phyloP scores from a whole-genome alignment of 2,329 filamentous ascomycete genomes.

The Paraphaeosphaeria sporulosa region DNA sequence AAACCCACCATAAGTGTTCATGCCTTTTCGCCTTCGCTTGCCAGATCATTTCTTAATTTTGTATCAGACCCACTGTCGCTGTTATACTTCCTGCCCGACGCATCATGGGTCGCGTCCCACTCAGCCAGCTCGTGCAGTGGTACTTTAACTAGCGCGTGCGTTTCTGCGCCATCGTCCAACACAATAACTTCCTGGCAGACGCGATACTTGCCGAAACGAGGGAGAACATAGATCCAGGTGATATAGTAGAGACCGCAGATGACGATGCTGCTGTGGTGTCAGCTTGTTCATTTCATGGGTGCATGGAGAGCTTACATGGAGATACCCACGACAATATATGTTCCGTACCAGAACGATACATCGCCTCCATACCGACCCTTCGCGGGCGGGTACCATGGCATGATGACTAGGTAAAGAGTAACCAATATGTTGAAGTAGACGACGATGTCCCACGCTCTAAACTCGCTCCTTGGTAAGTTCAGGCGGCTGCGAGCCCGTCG shows the following conservation, averaged over 20 bases:
- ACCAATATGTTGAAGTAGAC: slow-evolving; percentile 67
- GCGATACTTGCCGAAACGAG: slow-evolving; percentile 60
- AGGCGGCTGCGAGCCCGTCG: slow-evolving; percentile 62
- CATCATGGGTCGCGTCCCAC: slow-evolving; percentile 70
- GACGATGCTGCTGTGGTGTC: slow-evolving; percentile 52
- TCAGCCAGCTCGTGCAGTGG: slow-evolving; percentile 57
- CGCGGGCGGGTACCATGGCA: slow-evolving; percentile 74
- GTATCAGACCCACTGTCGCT: slow-evolving; percentile 4
- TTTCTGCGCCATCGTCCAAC: slow-evolving; percentile 58
- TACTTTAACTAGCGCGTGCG: slow-evolving; percentile 63
- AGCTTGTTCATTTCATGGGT: not conserved
- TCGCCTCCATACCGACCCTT: slow-evolving; percentile 67
- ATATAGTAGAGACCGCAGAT: slow-evolving; percentile 66
- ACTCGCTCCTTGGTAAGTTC: slow-evolving; percentile 59
- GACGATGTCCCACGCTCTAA: slow-evolving; percentile 65
- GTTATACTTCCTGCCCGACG: slow-evolving; percentile 22
- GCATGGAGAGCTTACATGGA: slow-evolving; percentile 62
- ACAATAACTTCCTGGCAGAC: slow-evolving; percentile 64
- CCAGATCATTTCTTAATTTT: not conserved
- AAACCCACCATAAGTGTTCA: not conserved
- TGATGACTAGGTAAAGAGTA: slow-evolving; percentile 68
- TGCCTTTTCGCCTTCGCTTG: slow-evolving; percentile 2
- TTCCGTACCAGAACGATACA: slow-evolving; percentile 76
- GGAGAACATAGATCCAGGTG: slow-evolving; percentile 65
- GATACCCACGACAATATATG: slow-evolving; percentile 69